Evolutionary conservation across 169 alveolate genomes (phyloP).

Genomic region (Pseudocohnilembus persalinus): DNA sequence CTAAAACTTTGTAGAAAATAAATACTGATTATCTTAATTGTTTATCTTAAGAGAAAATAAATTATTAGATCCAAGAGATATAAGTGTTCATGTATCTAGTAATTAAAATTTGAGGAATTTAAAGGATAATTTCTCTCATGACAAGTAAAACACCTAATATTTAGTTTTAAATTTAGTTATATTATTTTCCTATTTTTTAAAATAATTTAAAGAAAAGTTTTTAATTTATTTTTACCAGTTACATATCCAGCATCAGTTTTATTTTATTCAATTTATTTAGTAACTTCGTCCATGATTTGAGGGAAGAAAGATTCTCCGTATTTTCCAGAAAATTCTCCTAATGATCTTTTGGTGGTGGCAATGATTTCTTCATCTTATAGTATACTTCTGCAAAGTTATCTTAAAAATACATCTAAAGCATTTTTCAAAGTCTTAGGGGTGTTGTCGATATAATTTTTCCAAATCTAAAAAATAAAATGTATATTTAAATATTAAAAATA

Average conservation of each 20-base stretch:
- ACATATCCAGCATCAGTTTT: neutral
- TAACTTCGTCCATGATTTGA: neutral
- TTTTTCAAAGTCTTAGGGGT: neutral
- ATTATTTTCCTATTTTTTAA: too few species aligned
- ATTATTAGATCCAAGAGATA: slow-evolving; percentile 3
- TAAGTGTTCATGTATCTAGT: slow-evolving; percentile 8
- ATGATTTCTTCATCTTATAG: too few species aligned
- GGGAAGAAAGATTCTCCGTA: neutral
- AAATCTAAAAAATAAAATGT: neutral
- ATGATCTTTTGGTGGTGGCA: neutral
- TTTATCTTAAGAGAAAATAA: slow-evolving; percentile 18
- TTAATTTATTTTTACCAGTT: neutral
- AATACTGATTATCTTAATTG: slow-evolving; percentile 17
- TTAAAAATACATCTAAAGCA: neutral
- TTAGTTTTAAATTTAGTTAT: neutral
- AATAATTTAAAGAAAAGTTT: too few species aligned
- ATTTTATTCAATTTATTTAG: neutral
- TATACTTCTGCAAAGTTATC: neutral
- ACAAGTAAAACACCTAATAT: neutral
- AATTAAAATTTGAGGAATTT: neutral
- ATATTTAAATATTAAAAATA: too few species aligned
- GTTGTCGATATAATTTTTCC: neutral
- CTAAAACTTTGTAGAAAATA: slow-evolving; percentile 19
- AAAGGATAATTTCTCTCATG: neutral
- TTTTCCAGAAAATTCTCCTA: neutral